Conservation (phyloP, 2,329 filamentous ascomycete genomes). For the Allantophomopsis lycopodina region DNA sequence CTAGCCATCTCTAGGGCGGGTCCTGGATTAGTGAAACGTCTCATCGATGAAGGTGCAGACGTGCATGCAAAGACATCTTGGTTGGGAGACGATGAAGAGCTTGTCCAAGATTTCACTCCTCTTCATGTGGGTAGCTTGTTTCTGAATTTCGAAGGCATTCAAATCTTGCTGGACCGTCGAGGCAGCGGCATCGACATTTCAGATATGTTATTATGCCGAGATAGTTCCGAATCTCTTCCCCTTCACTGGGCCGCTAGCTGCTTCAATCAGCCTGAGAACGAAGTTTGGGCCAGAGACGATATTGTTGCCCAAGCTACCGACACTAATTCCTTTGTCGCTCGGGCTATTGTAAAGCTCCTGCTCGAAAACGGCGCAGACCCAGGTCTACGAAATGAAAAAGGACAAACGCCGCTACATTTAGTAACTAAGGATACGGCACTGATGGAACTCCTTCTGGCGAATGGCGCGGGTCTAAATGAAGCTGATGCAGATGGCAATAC, state of each 20-base stretch:
- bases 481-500: constrained; percentile 10
- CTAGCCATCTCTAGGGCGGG: constrained; percentile 5
- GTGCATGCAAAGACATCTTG: constrained; percentile 2
- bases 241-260: constrained; percentile 9
- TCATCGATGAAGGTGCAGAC: constrained; percentile 8
- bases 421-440: constrained; percentile 7
- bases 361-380: constrained; percentile 8
- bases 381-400: constrained; percentile 6
- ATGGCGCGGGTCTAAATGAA: constrained; percentile 9
- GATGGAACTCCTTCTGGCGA: constrained; percentile 9
- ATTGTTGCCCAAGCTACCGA: constrained; percentile 3
- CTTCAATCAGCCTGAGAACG: constrained; percentile 2
- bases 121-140: constrained; percentile 6
- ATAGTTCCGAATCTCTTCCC: constrained; percentile 6
- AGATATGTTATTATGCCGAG: constrained; percentile 4
- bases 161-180: constrained; percentile 5
- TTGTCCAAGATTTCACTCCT: constrained; percentile 3
- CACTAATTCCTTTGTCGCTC: constrained; percentile 3
- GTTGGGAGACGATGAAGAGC: constrained; percentile 1
- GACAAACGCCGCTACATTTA: constrained; percentile 9
- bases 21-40: constrained; percentile 6
- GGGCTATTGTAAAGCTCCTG: constrained; percentile 6
- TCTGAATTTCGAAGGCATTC: constrained; percentile 4
- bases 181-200: constrained; percentile 4
- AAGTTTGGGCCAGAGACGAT: constrained; percentile 5